A percentile compares a stretch with the other conserved stretches of the same genome.
Conservation (phyloP, 331 rosid genomes). For the Acacia concinna region DNA sequence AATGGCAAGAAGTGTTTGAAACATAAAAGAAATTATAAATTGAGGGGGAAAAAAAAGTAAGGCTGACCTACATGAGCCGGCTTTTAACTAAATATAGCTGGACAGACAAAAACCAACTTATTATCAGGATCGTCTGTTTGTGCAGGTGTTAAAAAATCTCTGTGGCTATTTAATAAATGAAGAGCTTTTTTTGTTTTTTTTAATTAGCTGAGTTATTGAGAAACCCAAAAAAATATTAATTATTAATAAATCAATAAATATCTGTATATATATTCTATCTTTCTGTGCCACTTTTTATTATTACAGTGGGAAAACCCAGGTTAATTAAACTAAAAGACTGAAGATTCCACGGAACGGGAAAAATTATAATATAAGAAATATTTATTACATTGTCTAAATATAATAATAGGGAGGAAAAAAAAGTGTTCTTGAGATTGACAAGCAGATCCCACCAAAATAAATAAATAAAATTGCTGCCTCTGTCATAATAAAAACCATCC, state of each 20-base stretch:
- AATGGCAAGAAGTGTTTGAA: not conserved
- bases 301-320: constrained; percentile 44
- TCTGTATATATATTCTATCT: constrained; percentile 43
- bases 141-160: constrained; percentile 70
- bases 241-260: constrained; percentile 10
- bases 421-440: constrained; percentile 65
- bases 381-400: not conserved
- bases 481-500: constrained; percentile 53
- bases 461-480: constrained; percentile 33
- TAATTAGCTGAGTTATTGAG: not conserved
- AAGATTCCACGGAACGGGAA: constrained; percentile 60
- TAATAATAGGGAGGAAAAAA: not conserved
- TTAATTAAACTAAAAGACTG: not conserved
- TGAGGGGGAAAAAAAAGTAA: constrained; percentile 8
- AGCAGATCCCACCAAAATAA: constrained; percentile 59
- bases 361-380: constrained; percentile 1
- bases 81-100: constrained; percentile 83
- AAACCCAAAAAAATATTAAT: not conserved
- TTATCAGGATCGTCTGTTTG: constrained; percentile 70
- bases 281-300: constrained; percentile 69
- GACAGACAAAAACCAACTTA: constrained; percentile 77
- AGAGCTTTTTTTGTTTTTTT: no score
- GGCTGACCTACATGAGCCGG: constrained; percentile 67
- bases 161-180: constrained; percentile 37
- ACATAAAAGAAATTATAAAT: not conserved